Evolutionary conservation across 139 green algal species (phyloP).

Genomic region (Astrephomene gubernaculifera): DNA sequence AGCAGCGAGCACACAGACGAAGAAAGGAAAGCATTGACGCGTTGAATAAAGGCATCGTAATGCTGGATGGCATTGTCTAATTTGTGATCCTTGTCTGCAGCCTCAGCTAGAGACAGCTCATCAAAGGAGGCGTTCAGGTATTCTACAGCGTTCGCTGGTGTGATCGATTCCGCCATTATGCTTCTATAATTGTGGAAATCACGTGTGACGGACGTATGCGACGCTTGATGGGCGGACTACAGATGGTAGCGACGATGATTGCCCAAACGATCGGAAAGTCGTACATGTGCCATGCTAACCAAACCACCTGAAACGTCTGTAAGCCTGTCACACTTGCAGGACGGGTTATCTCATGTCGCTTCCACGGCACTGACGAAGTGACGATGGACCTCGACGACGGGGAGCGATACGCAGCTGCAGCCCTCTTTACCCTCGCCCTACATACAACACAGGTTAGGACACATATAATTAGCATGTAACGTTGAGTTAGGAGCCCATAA

Average conservation of each 20-base stretch:
- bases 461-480: no score
- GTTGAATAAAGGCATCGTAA: not conserved
- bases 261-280: no score
- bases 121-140: conserved; percentile 12
- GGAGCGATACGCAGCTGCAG: conserved; percentile 71
- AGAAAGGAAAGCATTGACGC: not conserved
- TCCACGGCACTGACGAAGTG: not conserved
- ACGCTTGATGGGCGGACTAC: no score
- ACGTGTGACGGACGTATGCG: no score
- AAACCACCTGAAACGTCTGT: not conserved
- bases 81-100: conserved; percentile 4
- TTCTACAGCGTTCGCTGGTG: not conserved
- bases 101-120: not conserved
- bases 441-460: conserved; percentile 62
- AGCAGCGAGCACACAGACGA: not conserved
- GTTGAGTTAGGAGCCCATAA: no score
- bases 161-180: not conserved
- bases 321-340: not conserved
- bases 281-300: not conserved
- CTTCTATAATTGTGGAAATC: not conserved
- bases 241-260: no score
- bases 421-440: conserved; percentile 80
- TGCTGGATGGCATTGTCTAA: conserved; percentile 10
- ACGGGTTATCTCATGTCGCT: not conserved
- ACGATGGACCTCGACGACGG: conserved; percentile 62